Base-by-base conservation (phyloP, 2,329 filamentous ascomycete genomes). In the Coniochaeta pulveracea region DNA sequence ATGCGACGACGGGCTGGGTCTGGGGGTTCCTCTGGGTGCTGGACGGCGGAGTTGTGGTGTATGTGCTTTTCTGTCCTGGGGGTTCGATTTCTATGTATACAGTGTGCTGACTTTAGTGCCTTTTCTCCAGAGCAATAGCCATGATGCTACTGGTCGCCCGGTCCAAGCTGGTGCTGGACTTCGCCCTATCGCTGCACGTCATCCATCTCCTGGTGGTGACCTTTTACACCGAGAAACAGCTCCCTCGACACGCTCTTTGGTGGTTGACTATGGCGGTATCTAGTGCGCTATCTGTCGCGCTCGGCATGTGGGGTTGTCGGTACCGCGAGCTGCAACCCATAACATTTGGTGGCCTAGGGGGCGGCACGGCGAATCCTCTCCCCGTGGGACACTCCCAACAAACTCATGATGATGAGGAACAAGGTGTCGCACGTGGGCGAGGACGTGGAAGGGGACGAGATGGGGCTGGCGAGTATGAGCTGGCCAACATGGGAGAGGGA, bases 81-180 rank as follows among this genome's bases (percentile, higher is more conserved):
- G 18, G 16, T 12, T 10, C 10, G 8, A 21, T n/a, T 11, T 32
- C 5, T 9, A 6, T 7, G 14, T 12, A 30, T 11, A 24, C 34
- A 37, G 28, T 18, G 17, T 24, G 12, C 19, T 3, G 19, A 33
- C 12, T 15, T 6, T 11, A 32, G 21, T 23, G 8, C 21, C 9
- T 5, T 5, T 17, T 4, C 32, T 14, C 38, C 49, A 96, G 89
- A 52, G 76, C 85, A 26, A 75, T 93, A 37, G 82, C 85, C 26
- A 80, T 95, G 37, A 75, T 94, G 33, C 60, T 89, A 34, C 65
- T 96, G 37, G 76, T 98, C 44, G 78, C 80, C 14, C 85, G 91
- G 40, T 91, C 82, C 30, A 96, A 96, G 56, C 80, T 96, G 39
- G 83, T 96, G 33, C 85, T 85, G 44, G 91, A 98, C 59, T 98